Base-by-base conservation (phyloP, 2,329 filamentous ascomycete species). In the Cladorrhinum sp. region DNA sequence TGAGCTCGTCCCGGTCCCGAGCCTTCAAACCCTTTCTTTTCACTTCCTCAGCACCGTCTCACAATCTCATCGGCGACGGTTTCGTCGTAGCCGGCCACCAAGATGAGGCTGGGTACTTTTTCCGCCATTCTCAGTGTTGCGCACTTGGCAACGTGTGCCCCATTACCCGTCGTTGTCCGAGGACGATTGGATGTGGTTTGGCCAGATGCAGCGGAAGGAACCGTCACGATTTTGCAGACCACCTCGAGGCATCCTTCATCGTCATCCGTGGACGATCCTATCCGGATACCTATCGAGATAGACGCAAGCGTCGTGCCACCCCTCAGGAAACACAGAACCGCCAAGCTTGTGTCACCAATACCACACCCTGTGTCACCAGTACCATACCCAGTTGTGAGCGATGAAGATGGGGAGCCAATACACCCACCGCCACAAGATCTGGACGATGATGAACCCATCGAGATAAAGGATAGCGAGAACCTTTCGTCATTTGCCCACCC, bases 91-190 rank as follows among this genome's bases (percentile, higher is more conserved):
- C 55, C 42, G 6, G 20, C 21, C 26, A 30, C 33, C 50, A 61
- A 57, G 10, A 68, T 69, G 67, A 69, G 60, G 62, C 16, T 49
- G 21, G 57, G 23, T 28, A 52, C 21, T 18, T 14, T 67, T n/a
- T 65, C 24, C 33, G 33, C 65, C 54, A 61, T 59, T 23, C 60
- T 68, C 46, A 26, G 59, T 46, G 39, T 61, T 4, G 66, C 65
- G 23, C 62, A 63, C 2, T 20, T 66, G 10, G 62, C 59, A 4
- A 26, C 54, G 14, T 64, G 61, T 26, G 58, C 63, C 14, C 66
- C 67, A 1, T 39, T 65, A 6, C 36, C 62, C 1, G 9, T 61
- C n/a, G 28, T 58, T 23, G 16, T 62, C 12, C 30, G 56, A n/a
- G 51, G 56, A 20, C 20, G 39, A 14, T 49, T 62, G 50, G 62